Conservation (phyloP, 2,329 filamentous ascomycete genomes). For the Arthrocladium fulminans region DNA sequence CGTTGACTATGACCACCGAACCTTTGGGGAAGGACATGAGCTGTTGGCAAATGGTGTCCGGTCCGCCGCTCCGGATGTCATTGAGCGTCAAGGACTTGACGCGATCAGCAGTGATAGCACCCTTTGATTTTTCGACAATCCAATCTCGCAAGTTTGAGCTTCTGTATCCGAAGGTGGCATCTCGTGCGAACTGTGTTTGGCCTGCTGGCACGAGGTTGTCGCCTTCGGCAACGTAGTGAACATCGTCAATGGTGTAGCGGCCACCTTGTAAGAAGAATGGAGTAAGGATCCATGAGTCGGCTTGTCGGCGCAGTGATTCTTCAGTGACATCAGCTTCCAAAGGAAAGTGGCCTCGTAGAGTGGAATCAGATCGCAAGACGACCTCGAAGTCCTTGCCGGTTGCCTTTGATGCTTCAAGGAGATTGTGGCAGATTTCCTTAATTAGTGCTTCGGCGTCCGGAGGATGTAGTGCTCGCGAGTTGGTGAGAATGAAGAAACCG, state of each 20-base stretch:
- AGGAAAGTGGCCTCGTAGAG: slow-evolving; percentile 49
- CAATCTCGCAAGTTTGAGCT: slow-evolving; percentile 47
- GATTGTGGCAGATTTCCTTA: slow-evolving; percentile 42
- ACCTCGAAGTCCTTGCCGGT: slow-evolving; percentile 42
- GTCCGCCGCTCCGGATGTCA: slow-evolving; percentile 42
- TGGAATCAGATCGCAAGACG: slow-evolving; percentile 50
- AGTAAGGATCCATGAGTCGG: slow-evolving; percentile 47
- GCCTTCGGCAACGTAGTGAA: slow-evolving; percentile 51
- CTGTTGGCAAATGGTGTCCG: slow-evolving; percentile 34
- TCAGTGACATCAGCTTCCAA: slow-evolving; percentile 47
- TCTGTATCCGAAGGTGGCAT: slow-evolving; percentile 50
- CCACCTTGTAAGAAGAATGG: slow-evolving; percentile 54
- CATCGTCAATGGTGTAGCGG: slow-evolving; percentile 47
- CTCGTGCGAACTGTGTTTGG: slow-evolving; percentile 48
- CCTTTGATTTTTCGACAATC: slow-evolving; percentile 46
- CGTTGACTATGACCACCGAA: slow-evolving; percentile 45
- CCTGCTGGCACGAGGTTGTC: slow-evolving; percentile 43
- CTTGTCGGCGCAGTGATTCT: slow-evolving; percentile 38
- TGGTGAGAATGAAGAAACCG: slow-evolving; percentile 55
- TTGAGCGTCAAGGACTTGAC: slow-evolving; percentile 39
- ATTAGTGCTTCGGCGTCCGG: slow-evolving; percentile 41
- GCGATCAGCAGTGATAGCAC: slow-evolving; percentile 31
- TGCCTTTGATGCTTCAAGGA: slow-evolving; percentile 37
- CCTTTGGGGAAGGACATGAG: slow-evolving; percentile 31
- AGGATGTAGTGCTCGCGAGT: slow-evolving; percentile 48